Percentiles rank a stretch among this genome's conserved stretches.
Evolutionary conservation across 139 green algal species (phyloP).

Genomic region (Diplosphaera chodatii): DNA sequence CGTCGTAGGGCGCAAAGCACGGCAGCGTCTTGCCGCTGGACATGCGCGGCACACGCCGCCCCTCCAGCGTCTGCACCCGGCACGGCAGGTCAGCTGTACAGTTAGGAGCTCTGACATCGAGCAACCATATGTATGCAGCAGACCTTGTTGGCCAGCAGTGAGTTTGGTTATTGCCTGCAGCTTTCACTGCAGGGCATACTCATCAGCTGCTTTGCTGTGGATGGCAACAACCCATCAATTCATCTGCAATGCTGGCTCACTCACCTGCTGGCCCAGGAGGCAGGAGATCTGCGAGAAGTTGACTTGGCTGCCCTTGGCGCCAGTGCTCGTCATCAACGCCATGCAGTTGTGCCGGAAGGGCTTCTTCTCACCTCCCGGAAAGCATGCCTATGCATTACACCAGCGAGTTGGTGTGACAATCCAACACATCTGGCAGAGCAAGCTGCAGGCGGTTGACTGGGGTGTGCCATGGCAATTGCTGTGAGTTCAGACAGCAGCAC

Average conservation of each 20-base stretch:
- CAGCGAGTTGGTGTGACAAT: background rate
- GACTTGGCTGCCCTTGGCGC: constrained; percentile 90
- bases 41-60: constrained; percentile 87
- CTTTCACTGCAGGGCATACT: too few relatives aligned
- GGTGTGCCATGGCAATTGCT: too few relatives aligned
- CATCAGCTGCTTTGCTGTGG: too few relatives aligned
- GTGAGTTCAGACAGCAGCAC: too few relatives aligned
- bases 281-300: constrained; percentile 97
- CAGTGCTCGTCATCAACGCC: constrained; percentile 89
- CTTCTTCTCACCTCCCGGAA: constrained; percentile 65
- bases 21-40: constrained; percentile 90
- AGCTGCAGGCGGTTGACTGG: too few relatives aligned
- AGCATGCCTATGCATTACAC: constrained; percentile 34
- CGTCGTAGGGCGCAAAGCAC: constrained; percentile 90
- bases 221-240: too few relatives aligned
- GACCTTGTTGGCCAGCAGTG: too few relatives aligned
- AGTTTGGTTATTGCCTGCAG: too few relatives aligned
- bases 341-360: constrained; percentile 92
- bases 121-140: too few relatives aligned
- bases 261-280: constrained; percentile 81
- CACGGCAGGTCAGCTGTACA: too few relatives aligned
- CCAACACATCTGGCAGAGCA: background rate
- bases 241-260: background rate
- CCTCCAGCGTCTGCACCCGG: constrained; percentile 97
- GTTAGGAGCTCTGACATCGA: too few relatives aligned